These are phyloP conservation scores for Botrytis tulipae DNA, from an alignment of 2,329 filamentous ascomycete species.

Conservation along the genomic window DNA sequence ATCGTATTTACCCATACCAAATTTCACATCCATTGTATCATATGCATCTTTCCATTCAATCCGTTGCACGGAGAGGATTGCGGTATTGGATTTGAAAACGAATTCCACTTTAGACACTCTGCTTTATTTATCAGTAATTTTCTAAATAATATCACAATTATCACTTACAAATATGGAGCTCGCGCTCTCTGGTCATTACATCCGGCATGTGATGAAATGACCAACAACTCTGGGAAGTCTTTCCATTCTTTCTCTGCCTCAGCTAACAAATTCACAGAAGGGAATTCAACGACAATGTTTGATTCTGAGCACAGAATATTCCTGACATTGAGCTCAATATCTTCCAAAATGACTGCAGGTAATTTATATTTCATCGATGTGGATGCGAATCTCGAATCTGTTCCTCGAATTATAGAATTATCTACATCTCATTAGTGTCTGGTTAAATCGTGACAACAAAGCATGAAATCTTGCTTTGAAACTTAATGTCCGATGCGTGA, in stretches of 20 bases:
- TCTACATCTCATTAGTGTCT: neutral
- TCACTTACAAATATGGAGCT: slow-evolving; percentile 18
- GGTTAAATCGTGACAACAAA: neutral
- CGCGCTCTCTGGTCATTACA: slow-evolving; percentile 8
- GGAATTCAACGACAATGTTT: slow-evolving; percentile 16
- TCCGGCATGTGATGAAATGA: slow-evolving; percentile 19
- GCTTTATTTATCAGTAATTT: neutral
- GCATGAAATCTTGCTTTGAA: neutral
- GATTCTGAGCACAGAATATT: slow-evolving; percentile 23
- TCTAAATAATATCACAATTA: neutral
- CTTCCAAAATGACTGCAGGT: slow-evolving; percentile 27
- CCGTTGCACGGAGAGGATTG: slow-evolving; percentile 13
- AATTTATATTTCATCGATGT: slow-evolving; percentile 27
- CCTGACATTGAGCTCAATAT: slow-evolving; percentile 24
- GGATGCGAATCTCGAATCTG: slow-evolving; percentile 22
- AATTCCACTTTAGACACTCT: slow-evolving; percentile 3
- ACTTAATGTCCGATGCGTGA: no score
- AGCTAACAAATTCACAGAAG: neutral
- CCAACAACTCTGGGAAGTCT: neutral
- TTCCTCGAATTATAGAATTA: slow-evolving; percentile 19
- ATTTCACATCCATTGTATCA: slow-evolving; percentile 26
- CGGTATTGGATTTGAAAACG: neutral
- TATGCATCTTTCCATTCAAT: slow-evolving; percentile 26
- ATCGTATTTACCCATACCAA: slow-evolving; percentile 23
- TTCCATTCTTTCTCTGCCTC: slow-evolving; percentile 16